These are phyloP conservation scores for Cymbopogon citratus DNA, from an alignment of 176 grass and related monocot species.

Conservation along the genomic window DNA sequence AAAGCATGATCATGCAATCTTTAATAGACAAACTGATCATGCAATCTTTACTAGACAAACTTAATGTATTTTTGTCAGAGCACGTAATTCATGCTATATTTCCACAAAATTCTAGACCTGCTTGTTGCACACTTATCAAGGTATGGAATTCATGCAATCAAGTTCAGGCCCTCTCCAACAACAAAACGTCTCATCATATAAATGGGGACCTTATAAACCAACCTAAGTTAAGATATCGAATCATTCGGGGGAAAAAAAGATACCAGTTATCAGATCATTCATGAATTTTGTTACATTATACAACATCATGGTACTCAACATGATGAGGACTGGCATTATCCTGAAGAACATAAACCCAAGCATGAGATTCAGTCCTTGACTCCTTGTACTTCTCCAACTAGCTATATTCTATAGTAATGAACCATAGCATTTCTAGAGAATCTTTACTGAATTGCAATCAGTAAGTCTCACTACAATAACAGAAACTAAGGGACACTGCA, in stretches of 20 bases:
- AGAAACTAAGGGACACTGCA: conserved; percentile 15
- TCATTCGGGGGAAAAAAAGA: background rate
- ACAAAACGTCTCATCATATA: background rate
- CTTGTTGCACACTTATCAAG: background rate
- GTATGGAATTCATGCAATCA: background rate
- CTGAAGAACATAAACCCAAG: conserved; percentile 13
- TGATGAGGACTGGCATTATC: background rate
- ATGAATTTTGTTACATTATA: background rate
- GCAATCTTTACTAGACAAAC: background rate
- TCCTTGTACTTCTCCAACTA: conserved; percentile 5
- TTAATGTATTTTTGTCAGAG: background rate
- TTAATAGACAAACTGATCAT: background rate
- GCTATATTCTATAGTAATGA: conserved; percentile 6
- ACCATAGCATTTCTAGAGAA: conserved; percentile 20
- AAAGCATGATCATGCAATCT: background rate
- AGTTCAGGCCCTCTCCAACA: background rate
- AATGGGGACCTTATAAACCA: background rate
- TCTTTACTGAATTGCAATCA: conserved; percentile 21
- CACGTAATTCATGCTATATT: background rate
- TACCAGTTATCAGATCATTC: conserved; percentile 6
- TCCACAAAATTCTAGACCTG: background rate
- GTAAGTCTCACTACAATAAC: conserved; percentile 22
- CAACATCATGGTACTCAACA: conserved; percentile 18
- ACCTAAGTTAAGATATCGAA: background rate
- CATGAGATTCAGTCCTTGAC: background rate